Percentiles rank a stretch among this genome's conserved stretches.
phyloP scores from a whole-genome alignment of 2,329 filamentous ascomycete species.

The Paramyrothecium sp. region DNA sequence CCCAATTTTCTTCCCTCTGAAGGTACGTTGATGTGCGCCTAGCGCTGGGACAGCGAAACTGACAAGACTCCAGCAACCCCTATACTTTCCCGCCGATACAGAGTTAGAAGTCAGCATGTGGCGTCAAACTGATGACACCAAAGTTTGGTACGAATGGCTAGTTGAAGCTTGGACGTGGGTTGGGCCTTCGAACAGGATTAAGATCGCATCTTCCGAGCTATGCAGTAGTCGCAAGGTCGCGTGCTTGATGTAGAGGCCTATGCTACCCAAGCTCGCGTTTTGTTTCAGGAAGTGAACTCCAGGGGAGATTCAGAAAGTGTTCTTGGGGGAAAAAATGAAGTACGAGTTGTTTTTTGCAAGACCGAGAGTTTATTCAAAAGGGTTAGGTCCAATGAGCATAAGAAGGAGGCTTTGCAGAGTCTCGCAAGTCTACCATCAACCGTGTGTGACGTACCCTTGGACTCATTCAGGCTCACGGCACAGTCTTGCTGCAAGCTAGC shows the following conservation, averaged over 20 bases:
- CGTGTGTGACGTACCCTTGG: too few relatives aligned
- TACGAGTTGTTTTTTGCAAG: too few relatives aligned
- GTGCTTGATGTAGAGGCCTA: slow-evolving; percentile 60
- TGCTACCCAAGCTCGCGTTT: too few relatives aligned
- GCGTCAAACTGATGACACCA: slow-evolving; percentile 90
- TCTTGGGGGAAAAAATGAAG: too few relatives aligned
- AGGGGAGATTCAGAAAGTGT: too few relatives aligned
- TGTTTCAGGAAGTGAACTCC: too few relatives aligned
- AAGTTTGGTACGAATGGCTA: slow-evolving; percentile 99
- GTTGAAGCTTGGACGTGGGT: slow-evolving; percentile 78
- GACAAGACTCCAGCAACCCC: slow-evolving; percentile 60
- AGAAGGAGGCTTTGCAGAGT: too few relatives aligned
- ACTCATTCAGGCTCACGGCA: too few relatives aligned
- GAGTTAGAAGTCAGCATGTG: slow-evolving; percentile 93
- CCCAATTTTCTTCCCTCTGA: slow-evolving; percentile 95
- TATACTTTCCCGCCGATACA: slow-evolving; percentile 80
- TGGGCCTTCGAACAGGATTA: slow-evolving; percentile 59
- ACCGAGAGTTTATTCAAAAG: too few relatives aligned
- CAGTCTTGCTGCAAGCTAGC: too few relatives aligned
- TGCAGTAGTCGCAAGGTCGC: slow-evolving; percentile 69
- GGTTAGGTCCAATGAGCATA: too few relatives aligned
- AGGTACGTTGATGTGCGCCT: slow-evolving; percentile 54
- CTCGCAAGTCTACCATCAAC: too few relatives aligned
- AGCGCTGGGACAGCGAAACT: slow-evolving; percentile 5
- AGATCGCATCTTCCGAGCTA: slow-evolving; percentile 64